phyloP scores from a whole-genome alignment of 78 protist species.

The Dictyostelium capitatum region DNA sequence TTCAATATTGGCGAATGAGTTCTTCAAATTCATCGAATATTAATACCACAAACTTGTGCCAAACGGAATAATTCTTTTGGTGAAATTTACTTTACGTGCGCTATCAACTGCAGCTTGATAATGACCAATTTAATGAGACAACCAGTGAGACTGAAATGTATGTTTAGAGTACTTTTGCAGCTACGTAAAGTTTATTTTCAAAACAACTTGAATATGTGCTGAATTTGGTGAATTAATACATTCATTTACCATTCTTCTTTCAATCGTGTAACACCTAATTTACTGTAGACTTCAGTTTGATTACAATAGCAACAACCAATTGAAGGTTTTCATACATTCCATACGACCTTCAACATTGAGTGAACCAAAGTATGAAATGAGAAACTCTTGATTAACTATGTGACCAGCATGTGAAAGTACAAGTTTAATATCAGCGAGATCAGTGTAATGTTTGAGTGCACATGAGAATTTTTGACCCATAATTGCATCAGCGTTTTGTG shows the following conservation, averaged over 20 bases:
- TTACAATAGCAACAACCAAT: conserved; percentile 94
- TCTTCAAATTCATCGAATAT: conserved; percentile 97
- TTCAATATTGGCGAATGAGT: conserved; percentile 93
- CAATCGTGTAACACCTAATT: conserved; percentile 97
- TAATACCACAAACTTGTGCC: conserved; percentile 98
- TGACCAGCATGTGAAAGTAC: conserved; percentile 87
- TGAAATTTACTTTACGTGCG: conserved; percentile 98
- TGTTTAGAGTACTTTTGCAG: conserved; percentile 97
- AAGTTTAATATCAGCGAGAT: conserved; percentile 95
- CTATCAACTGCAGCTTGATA: conserved; percentile 98
- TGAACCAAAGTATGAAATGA: conserved; percentile 95
- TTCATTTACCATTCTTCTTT: conserved; percentile 73
- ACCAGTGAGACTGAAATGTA: conserved; percentile 93
- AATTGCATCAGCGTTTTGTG: conserved; percentile 98
- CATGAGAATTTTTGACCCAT: conserved; percentile 94
- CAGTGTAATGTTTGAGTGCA: conserved; percentile 98
- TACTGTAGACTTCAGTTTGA: conserved; percentile 95
- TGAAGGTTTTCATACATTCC: conserved; percentile 95
- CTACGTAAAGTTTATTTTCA: conserved; percentile 94
- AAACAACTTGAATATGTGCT: conserved; percentile 92
- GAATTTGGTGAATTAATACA: conserved; percentile 90
- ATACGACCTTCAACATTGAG: conserved; percentile 91
- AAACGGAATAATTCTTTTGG: conserved; percentile 96
- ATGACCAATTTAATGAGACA: conserved; percentile 94
- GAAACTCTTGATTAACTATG: conserved; percentile 84